Percentiles rank a stretch among this genome's conserved stretches.
phyloP scores from a whole-genome alignment of 495 filamentous ascomycete species.

The Rusavskia elegans region DNA sequence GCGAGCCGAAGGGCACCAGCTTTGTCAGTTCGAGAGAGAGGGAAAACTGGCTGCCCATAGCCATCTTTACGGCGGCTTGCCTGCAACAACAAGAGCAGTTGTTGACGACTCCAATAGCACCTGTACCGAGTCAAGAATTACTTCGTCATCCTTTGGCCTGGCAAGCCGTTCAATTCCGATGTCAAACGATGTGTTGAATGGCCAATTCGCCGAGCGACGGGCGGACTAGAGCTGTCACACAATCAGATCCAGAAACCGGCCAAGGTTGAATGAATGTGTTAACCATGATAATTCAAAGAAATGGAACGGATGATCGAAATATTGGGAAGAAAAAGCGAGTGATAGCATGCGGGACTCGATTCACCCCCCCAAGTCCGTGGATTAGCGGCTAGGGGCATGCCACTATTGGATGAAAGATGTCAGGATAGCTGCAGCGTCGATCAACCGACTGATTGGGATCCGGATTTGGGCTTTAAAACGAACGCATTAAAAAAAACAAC shows the following conservation, averaged over 20 bases:
- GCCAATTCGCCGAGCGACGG: too few relatives aligned
- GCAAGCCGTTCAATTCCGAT: too few relatives aligned
- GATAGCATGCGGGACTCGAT: too few relatives aligned
- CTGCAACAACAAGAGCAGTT: neutral
- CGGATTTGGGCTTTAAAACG: neutral
- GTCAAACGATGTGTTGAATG: too few relatives aligned
- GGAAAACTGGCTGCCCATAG: neutral
- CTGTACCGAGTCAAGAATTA: too few relatives aligned
- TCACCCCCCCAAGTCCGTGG: neutral
- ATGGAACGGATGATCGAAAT: too few relatives aligned
- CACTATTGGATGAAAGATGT: neutral
- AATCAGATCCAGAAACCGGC: too few relatives aligned
- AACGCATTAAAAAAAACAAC: neutral
- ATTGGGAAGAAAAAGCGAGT: too few relatives aligned
- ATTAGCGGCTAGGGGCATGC: neutral
- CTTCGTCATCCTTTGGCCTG: too few relatives aligned
- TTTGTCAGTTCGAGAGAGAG: slow-evolving; percentile 1
- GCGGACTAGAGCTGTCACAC: too few relatives aligned
- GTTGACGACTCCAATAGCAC: neutral
- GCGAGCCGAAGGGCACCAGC: neutral
- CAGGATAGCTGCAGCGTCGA: neutral
- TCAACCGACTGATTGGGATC: neutral
- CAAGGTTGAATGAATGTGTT: too few relatives aligned
- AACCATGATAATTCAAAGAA: too few relatives aligned
- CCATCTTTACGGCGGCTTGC: neutral